Percentiles rank a stretch among this genome's conserved stretches.
These are phyloP conservation scores for Stentor coeruleus DNA, from an alignment of 73 alveolate genomes.

Conservation along the genomic window DNA sequence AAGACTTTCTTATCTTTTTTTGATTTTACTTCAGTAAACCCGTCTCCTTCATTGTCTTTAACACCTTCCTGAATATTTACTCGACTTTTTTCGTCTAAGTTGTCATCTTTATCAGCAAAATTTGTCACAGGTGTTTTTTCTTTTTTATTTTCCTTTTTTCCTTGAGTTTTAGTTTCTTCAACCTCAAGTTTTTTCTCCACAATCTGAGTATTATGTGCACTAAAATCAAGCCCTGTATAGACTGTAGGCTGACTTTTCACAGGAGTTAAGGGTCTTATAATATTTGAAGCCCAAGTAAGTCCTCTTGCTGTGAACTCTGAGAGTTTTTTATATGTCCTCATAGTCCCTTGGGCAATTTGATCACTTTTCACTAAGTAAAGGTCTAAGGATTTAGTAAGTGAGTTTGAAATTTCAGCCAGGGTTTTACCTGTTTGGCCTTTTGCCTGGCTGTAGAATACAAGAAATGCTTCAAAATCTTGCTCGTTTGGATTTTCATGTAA, in stretches of 20 bases:
- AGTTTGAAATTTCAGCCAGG: neutral
- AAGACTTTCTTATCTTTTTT: constrained; percentile 31
- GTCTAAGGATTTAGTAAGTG: neutral
- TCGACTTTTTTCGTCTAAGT: neutral
- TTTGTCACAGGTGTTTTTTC: too few species aligned
- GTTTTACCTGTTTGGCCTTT: constrained; percentile 16
- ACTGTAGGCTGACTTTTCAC: neutral
- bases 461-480: neutral
- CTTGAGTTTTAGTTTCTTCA: neutral
- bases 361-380: constrained; percentile 8
- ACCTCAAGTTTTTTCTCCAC: neutral
- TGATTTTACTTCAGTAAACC: constrained; percentile 9
- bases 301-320: neutral
- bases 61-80: too few species aligned
- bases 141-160: neutral
- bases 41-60: neutral
- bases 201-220: neutral
- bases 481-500: neutral
- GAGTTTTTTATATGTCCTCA: constrained; percentile 17
- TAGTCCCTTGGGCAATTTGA: constrained; percentile 10
- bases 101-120: neutral
- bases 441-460: neutral
- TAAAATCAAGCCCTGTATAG: neutral
- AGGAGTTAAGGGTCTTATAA: neutral
- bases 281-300: neutral